Percentiles rank a stretch among this genome's conserved stretches.
These are phyloP conservation scores for Erythrobasidium yunnanense DNA, from an alignment of 768 basidiomycete species.

Conservation along the genomic window DNA sequence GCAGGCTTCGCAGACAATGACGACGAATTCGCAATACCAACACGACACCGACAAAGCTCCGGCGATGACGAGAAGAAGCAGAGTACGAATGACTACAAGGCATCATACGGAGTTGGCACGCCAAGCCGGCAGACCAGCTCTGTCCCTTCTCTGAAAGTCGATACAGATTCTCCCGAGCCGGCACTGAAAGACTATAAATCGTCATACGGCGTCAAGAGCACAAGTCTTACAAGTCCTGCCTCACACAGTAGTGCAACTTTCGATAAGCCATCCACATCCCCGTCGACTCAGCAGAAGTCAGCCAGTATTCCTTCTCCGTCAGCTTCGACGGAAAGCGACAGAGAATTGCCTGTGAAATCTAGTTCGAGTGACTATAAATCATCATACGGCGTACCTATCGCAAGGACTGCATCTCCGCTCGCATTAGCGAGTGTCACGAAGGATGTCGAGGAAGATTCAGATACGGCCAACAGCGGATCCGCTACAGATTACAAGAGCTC, in stretches of 20 bases:
- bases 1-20: slow-evolving; percentile 31
- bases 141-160: too few species aligned
- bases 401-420: not conserved
- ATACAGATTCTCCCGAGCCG: too few species aligned
- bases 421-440: not conserved
- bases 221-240: too few species aligned
- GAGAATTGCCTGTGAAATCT: too few species aligned
- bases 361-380: not conserved
- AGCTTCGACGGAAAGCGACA: too few species aligned
- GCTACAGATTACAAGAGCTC: not conserved
- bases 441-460: not conserved
- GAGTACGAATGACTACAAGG: not conserved
- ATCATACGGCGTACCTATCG: not conserved
- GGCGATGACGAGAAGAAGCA: too few species aligned
- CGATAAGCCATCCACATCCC: too few species aligned
- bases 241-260: too few species aligned
- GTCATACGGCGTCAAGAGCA: not conserved
- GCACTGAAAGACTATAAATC: not conserved
- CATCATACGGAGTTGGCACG: not conserved
- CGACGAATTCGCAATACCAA: slow-evolving; percentile 32
- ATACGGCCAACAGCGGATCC: not conserved
- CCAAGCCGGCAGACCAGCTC: not conserved
- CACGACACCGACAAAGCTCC: too few species aligned
- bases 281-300: too few species aligned
- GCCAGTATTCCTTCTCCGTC: too few species aligned